These are phyloP conservation scores for Pseudozyma tsukubaensis DNA, from an alignment of 1,284 basidiomycete species.

Conservation along the genomic window DNA sequence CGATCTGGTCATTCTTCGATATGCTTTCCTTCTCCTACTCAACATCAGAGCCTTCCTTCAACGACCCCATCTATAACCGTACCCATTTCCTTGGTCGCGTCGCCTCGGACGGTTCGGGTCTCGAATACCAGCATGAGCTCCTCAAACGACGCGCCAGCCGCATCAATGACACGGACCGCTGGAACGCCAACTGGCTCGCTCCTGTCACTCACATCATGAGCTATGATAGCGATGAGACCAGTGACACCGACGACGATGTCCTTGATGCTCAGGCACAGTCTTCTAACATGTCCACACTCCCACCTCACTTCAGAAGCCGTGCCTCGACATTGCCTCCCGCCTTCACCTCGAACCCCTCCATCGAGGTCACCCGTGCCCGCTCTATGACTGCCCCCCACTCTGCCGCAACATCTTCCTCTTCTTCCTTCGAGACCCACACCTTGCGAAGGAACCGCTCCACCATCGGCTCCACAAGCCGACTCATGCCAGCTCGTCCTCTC, in stretches of 20 bases:
- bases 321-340: constrained; percentile 31
- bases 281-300: constrained; percentile 2
- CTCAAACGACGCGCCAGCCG: constrained; percentile 41
- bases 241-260: constrained; percentile 35
- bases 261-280: neutral
- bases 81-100: constrained; percentile 50
- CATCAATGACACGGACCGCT: constrained; percentile 38
- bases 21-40: constrained; percentile 41
- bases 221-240: constrained; percentile 39
- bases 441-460: constrained; percentile 23
- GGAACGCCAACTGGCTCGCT: constrained; percentile 40
- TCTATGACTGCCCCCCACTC: constrained; percentile 26
- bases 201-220: constrained; percentile 24
- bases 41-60: constrained; percentile 20
- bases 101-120: constrained; percentile 41
- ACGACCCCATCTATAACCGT: constrained; percentile 46
- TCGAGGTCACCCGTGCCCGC: constrained; percentile 29
- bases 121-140: constrained; percentile 38
- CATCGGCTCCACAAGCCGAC: constrained; percentile 16
- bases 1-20: neutral
- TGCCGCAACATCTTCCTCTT: constrained; percentile 5
- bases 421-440: constrained; percentile 11
- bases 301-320: constrained; percentile 19
- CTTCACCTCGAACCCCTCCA: neutral
- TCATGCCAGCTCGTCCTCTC: constrained; percentile 48